These are phyloP conservation scores for Buxus sempervirens DNA, from an alignment of 164 flowering plant genomes.

Conservation along the genomic window DNA sequence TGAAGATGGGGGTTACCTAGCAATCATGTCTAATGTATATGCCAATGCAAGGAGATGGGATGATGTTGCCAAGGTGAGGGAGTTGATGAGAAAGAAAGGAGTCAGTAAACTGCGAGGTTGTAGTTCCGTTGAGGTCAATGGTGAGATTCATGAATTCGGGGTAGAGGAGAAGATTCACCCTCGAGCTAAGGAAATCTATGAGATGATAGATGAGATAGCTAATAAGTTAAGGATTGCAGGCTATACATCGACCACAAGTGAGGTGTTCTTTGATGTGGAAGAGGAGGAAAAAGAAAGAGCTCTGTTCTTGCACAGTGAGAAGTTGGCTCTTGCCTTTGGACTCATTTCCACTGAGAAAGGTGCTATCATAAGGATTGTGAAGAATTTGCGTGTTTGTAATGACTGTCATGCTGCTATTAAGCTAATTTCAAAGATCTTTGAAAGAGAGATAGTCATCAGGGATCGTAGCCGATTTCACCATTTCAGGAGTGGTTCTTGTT, in stretches of 20 bases:
- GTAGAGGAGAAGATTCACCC: constrained; percentile 34
- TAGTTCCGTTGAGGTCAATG: constrained; percentile 25
- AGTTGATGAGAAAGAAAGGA: constrained; percentile 33
- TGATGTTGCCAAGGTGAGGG: constrained; percentile 28
- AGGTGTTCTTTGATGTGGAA: constrained; percentile 41
- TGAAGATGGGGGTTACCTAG: constrained; percentile 29
- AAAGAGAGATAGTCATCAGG: too few species aligned
- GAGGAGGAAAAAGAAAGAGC: constrained; percentile 40
- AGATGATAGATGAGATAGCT: constrained; percentile 34
- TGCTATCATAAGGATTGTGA: constrained; percentile 31
- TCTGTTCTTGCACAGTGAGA: constrained; percentile 38
- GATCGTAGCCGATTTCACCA: too few species aligned
- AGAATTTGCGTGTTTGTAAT: constrained; percentile 38
- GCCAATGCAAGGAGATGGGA: constrained; percentile 43
- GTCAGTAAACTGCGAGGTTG: constrained; percentile 18
- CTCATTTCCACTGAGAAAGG: constrained; percentile 25
- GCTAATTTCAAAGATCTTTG: constrained; percentile 29
- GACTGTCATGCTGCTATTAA: constrained; percentile 42
- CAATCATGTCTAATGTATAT: constrained; percentile 40
- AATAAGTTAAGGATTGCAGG: constrained; percentile 29
- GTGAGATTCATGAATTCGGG: constrained; percentile 38
- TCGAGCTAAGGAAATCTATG: constrained; percentile 25
- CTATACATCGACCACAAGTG: constrained; percentile 29
- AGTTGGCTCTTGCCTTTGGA: constrained; percentile 44
- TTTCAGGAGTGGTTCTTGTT: constrained; percentile 33